Base-by-base conservation (phyloP, 441 rosid species). In the Omphalea diandra region DNA sequence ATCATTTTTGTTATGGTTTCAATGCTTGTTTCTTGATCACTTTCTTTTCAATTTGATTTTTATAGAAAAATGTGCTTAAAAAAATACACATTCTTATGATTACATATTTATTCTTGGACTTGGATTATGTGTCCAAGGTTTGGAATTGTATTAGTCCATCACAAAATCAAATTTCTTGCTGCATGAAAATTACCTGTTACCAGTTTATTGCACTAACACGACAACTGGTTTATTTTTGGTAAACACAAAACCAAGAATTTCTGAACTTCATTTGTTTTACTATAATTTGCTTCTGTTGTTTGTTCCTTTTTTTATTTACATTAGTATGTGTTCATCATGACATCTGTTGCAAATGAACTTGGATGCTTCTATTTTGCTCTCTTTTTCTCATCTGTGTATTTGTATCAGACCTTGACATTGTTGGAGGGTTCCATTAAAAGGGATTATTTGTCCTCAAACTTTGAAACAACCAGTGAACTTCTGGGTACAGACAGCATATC, bases 401-500 rank as follows among this genome's bases (percentile, higher is more conserved):
- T n/a, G n/a, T n/a, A n/a, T 67, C 87, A 92, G 97, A 70, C 77
- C 74, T 69, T 88, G 77, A 81, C 93, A 33, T 58, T 72, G 73
- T 78, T 90, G 80, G 98, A 92, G 84, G 63, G 70, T 20, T 84
- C 85, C 32, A 29, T 85, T 36, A 84, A 76, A 82, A 90, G 83
- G 69, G 94, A 90, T 71, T 84, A 70, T 66, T 56, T 90, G 63
- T 88, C 93, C 53, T 72, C 90, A 24, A 79, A 81, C 61, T 92
- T 84, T 33, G 94, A 88, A 77, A 90, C 90, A 36, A 84, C 91
- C 44, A 64, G 65, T 46, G 98, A 92, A 63, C 79, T 92, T 57
- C 73, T 88, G 79, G 75, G 81, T 41, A 73, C 79, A 52, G 56
- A 80, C 22, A 68, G 72, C 35, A 72, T 33, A 33, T 56, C 73